Conservation (phyloP, 495 filamentous ascomycete species). For the Neurospora tetraspora region DNA sequence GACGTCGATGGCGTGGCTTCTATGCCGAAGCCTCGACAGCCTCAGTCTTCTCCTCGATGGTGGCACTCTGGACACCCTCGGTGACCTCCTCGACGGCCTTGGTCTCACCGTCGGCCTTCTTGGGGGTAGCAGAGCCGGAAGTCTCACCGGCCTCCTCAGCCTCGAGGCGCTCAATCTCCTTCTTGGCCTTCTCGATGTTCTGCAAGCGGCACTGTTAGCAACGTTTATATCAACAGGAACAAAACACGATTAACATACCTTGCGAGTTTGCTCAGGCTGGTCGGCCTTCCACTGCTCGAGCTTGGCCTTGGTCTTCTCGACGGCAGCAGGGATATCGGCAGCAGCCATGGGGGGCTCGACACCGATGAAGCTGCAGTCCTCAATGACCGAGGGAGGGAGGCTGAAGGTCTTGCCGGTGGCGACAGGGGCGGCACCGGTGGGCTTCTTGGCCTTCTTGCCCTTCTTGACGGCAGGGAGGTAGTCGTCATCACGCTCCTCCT, state of each 20-base stretch:
- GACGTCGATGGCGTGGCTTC: not conserved
- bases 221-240: slow-evolving; percentile 2
- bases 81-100: slow-evolving; percentile 33
- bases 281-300: slow-evolving; percentile 86
- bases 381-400: slow-evolving; percentile 79
- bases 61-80: slow-evolving; percentile 59
- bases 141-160: slow-evolving; percentile 39
- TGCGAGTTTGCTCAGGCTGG: slow-evolving; percentile 82
- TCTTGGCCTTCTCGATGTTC: slow-evolving; percentile 69
- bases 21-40: slow-evolving; percentile 20
- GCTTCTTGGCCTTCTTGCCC: slow-evolving; percentile 78
- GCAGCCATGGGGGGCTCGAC: slow-evolving; percentile 81
- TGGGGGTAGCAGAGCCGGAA: slow-evolving; percentile 24
- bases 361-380: slow-evolving; percentile 73
- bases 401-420: slow-evolving; percentile 59
- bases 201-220: slow-evolving; percentile 50
- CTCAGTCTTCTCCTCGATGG: slow-evolving; percentile 59
- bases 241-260: slow-evolving; percentile 46
- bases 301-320: slow-evolving; percentile 88
- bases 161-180: slow-evolving; percentile 53
- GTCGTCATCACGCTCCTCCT: slow-evolving; percentile 76
- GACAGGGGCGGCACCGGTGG: slow-evolving; percentile 29
- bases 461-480: slow-evolving; percentile 85
- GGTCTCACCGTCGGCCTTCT: slow-evolving; percentile 31
- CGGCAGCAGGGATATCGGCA: slow-evolving; percentile 60